These are phyloP conservation scores for Aspergillus pseudoglaucus DNA, from an alignment of 2,329 filamentous ascomycete species.

Conservation along the genomic window DNA sequence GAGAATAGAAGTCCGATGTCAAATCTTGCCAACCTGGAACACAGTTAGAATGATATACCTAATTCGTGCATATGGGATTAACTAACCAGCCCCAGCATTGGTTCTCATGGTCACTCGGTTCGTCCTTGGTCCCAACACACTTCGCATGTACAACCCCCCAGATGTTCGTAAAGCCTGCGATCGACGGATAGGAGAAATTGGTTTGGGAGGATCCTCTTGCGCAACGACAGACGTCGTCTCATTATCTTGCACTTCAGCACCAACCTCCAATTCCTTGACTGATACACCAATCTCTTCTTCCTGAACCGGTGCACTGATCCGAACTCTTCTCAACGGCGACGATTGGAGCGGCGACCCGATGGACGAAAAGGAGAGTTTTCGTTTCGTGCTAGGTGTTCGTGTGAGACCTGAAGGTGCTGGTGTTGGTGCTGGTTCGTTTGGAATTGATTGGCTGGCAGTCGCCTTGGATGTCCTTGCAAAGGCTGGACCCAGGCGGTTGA, in stretches of 20 bases:
- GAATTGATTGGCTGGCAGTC: slow-evolving; percentile 19
- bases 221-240: slow-evolving; percentile 11
- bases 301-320: slow-evolving; percentile 22
- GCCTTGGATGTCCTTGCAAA: slow-evolving; percentile 33
- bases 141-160: slow-evolving; percentile 35
- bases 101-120: slow-evolving; percentile 28
- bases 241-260: slow-evolving; percentile 8
- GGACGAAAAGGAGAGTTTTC: slow-evolving; percentile 41
- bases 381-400: slow-evolving; percentile 38
- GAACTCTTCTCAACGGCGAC: slow-evolving; percentile 41
- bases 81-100: slow-evolving; percentile 33
- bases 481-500: slow-evolving; percentile 38
- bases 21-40: slow-evolving; percentile 51
- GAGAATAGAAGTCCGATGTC: slow-evolving; percentile 54
- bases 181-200: slow-evolving; percentile 28
- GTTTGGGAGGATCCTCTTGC: slow-evolving; percentile 16
- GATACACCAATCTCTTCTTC: slow-evolving; percentile 20
- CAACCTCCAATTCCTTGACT: slow-evolving; percentile 23
- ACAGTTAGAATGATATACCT: slow-evolving; percentile 13
- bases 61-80: slow-evolving; percentile 1
- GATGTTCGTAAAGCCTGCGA: slow-evolving; percentile 31
- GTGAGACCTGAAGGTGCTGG: slow-evolving; percentile 13
- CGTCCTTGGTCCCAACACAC: slow-evolving; percentile 23
- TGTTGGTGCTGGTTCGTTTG: slow-evolving; percentile 23
- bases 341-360: slow-evolving; percentile 45